Conservation (phyloP, 768 basidiomycete genomes). For the Trametes coccinea region DNA sequence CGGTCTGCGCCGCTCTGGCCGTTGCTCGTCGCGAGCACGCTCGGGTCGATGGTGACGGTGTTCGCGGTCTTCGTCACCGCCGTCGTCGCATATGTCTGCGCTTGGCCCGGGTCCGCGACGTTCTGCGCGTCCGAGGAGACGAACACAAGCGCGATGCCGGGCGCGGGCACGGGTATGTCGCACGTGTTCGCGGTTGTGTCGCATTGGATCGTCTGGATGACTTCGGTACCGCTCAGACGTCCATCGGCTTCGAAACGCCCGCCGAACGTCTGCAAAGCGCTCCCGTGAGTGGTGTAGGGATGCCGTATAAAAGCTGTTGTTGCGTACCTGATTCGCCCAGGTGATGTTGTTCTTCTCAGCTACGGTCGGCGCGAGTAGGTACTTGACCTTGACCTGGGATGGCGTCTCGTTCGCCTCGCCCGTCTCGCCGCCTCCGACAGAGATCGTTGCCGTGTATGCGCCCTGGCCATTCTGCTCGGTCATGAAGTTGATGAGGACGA, state of each 20-base stretch:
- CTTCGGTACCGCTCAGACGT: slow-evolving; percentile 35
- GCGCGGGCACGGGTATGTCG: slow-evolving; percentile 62
- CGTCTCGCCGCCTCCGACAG: slow-evolving; percentile 31
- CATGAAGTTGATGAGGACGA: slow-evolving; percentile 52
- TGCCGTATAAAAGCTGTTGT: neutral
- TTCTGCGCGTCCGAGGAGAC: slow-evolving; percentile 45
- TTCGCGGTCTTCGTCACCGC: slow-evolving; percentile 52
- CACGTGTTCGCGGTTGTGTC: slow-evolving; percentile 51
- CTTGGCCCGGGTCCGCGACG: slow-evolving; percentile 35
- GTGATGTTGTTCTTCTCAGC: slow-evolving; percentile 46
- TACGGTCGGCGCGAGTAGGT: slow-evolving; percentile 38
- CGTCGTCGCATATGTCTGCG: slow-evolving; percentile 60
- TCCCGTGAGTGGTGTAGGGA: neutral
- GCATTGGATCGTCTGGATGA: slow-evolving; percentile 40
- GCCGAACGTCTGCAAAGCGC: slow-evolving; percentile 33
- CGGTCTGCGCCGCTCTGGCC: slow-evolving; percentile 51
- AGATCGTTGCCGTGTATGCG: slow-evolving; percentile 39
- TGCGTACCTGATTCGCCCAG: slow-evolving; percentile 50
- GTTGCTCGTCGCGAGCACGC: slow-evolving; percentile 62
- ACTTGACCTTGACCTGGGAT: slow-evolving; percentile 37
- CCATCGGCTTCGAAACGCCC: slow-evolving; percentile 42
- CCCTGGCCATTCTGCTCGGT: slow-evolving; percentile 43
- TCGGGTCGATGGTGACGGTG: slow-evolving; percentile 56
- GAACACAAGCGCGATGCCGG: slow-evolving; percentile 77
- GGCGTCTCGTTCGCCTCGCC: slow-evolving; percentile 28